These are phyloP conservation scores for Hamamelis virginiana DNA, from an alignment of 164 flowering plant species.

Conservation along the genomic window DNA sequence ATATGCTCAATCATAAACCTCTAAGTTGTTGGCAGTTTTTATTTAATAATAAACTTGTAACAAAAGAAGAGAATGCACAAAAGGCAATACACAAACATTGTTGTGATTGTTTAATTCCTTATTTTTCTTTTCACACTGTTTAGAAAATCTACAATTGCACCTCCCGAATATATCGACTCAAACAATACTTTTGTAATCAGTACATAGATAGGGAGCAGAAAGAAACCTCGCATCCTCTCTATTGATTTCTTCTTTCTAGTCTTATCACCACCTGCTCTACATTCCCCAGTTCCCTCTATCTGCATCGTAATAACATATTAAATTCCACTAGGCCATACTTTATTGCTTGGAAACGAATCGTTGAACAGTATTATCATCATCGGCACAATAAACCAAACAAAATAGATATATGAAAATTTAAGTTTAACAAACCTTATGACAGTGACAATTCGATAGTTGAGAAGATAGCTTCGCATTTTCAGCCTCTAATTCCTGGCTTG, in stretches of 20 bases:
- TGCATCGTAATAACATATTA: constrained; percentile 18
- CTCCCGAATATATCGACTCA: too few relatives aligned
- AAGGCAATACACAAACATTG: not conserved
- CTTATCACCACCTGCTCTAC: constrained; percentile 8
- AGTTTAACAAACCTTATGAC: constrained; percentile 43
- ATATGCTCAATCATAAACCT: too few relatives aligned
- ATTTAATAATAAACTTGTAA: too few relatives aligned
- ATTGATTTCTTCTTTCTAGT: constrained; percentile 14
- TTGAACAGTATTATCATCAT: too few relatives aligned
- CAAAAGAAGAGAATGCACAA: not conserved
- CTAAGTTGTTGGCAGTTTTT: too few relatives aligned
- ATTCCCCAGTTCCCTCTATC: constrained; percentile 17
- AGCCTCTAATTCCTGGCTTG: constrained; percentile 59
- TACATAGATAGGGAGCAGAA: not conserved
- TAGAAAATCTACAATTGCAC: too few relatives aligned
- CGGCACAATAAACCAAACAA: not conserved
- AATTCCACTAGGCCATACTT: not conserved
- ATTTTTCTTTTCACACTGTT: too few relatives aligned
- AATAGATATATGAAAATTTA: not conserved
- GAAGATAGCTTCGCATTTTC: constrained; percentile 53
- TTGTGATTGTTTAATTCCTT: too few relatives aligned
- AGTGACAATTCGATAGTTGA: constrained; percentile 47
- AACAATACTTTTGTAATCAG: too few relatives aligned
- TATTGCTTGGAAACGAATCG: too few relatives aligned
- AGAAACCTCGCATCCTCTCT: constrained; percentile 10